Evolutionary conservation across 1,284 basidiomycete species (phyloP), one percentile per base, ranked within the genome.

Genomic region (Fomitopsis betulina): DNA sequence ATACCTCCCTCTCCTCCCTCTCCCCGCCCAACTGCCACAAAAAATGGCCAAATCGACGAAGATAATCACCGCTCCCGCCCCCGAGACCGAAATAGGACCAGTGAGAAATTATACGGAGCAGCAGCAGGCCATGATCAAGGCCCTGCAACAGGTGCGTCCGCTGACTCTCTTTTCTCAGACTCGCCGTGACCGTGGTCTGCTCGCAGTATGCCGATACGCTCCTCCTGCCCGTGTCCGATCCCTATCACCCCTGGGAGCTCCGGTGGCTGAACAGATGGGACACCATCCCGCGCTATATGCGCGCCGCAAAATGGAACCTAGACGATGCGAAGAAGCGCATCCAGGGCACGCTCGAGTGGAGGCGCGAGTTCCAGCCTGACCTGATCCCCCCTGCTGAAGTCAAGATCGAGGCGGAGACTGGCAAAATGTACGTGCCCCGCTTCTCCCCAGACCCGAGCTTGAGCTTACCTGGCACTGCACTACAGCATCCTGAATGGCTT

Each of bases 221-320:
- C 27, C 67, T 81, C 13, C 77, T 94, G 2, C 87, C 91, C 1
- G 69, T 79, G 43, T 77, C 79, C 12, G 89, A 94, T 68, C 73
- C 84, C 9, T 94, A 94, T 68, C 69, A 86, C 63, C 74, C 77
- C 51, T 93, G 89, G 89, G 92, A 94, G 72, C 71, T 77, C 39
- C 81, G 86, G 59, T 94, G 91, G 86, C 73, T 94, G 8, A 75
- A 80, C 60, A 87, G 82, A 67, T 78, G 84, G 2, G 91, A 91
- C 62, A 91, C 88, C 27, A 79, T 89, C 55, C 82, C 88, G 42
- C 84, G 92, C 8, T 94, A 93, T 70, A 86, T 92, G 81, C 84
- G 92, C 37, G 91, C 92, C 0, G 82, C 89, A 3, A 93, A 93
- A 68, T 93, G 91, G 91, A 86, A 87, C 68, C 67, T 87, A 27